Base-by-base conservation (phyloP, 106 monocot genomes). In the Acorus gramineus region DNA sequence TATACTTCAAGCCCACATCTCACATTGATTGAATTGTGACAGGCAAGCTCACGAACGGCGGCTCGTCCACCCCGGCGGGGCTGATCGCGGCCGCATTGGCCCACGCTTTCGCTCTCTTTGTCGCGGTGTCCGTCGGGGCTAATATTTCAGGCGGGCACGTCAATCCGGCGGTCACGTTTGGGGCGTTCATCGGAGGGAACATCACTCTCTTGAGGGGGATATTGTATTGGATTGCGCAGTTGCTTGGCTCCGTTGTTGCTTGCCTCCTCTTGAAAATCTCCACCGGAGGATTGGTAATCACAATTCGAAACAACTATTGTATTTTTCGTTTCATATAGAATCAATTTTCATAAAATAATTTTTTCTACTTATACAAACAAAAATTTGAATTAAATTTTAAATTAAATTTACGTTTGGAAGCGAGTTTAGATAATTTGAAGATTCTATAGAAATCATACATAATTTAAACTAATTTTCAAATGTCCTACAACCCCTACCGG, bases 111-210 rank as follows among this genome's bases (percentile, higher is more conserved):
- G 73, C 73, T 0, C 67, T 78, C 3, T 78, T 78, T 62, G 78
- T 78, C 4, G 78, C 73, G 6, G 78, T 78, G 2, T 72, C 78
- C 8, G 67, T 73, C 11, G 78, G 62, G 0, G 78, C 78, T 8
- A 78, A 78, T 56, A 73, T 78, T 44, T 78, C 78, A 8, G 78
- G 78, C 8, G 78, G 78, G 44, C 78, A 78, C 46, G 78, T 78
- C 4, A 78, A 78, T 52, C 78, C 78, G 2, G 78, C 78, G 0
- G 78, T 78, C 6, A 78, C 78, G 46, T 78, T 78, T 14, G 78
- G 73, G 12, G 78, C 78, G 3, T 68, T 78, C 67, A 46, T 78
- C 14, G 72, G 78, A 11, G 78, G 78, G 6, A 78, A 78, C 62
- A 78, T 78, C 11, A 66, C 73, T 3, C 73, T 78, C 42, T 4